A percentile compares a stretch with the other conserved stretches of the same genome.
Conservation (phyloP, 306 rosid species). For the Quercus parvula region DNA sequence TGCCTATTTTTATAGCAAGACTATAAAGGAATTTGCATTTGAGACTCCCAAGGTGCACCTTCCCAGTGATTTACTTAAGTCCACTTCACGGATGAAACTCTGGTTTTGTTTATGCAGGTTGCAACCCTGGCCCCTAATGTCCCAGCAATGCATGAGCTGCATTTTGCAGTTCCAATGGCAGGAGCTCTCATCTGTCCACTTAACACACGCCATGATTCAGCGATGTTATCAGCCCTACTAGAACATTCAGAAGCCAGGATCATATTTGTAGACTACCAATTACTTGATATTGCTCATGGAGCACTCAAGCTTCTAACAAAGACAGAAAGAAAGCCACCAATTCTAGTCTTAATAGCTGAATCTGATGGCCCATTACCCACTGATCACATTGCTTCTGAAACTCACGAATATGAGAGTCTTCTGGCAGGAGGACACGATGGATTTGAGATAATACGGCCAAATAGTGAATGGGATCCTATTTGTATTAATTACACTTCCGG, state of each 20-base stretch:
- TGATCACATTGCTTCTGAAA: slow-evolving; percentile 12
- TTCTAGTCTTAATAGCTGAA: slow-evolving; percentile 54
- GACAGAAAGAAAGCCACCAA: slow-evolving; percentile 34
- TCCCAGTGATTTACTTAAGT: not conserved
- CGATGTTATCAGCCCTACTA: slow-evolving; percentile 48
- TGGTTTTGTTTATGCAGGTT: slow-evolving; percentile 47
- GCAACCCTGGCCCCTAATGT: slow-evolving; percentile 78
- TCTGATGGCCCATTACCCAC: slow-evolving; percentile 26
- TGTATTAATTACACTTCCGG: slow-evolving; percentile 86
- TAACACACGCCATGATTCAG: slow-evolving; percentile 60
- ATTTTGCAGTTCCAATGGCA: slow-evolving; percentile 92
- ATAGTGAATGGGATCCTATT: slow-evolving; percentile 77
- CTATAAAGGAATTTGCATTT: too few species aligned
- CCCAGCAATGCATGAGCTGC: slow-evolving; percentile 90
- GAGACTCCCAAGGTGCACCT: too few species aligned
- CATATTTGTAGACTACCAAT: slow-evolving; percentile 66
- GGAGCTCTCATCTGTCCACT: slow-evolving; percentile 75
- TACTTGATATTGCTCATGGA: slow-evolving; percentile 45
- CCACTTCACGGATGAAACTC: slow-evolving; percentile 1
- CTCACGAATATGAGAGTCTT: slow-evolving; percentile 63
- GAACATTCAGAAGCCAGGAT: slow-evolving; percentile 70
- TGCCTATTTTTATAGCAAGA: too few species aligned
- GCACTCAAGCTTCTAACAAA: slow-evolving; percentile 46
- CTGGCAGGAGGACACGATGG: slow-evolving; percentile 33
- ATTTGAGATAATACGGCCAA: slow-evolving; percentile 53